Evolutionary conservation across 192 early-diverging fungal species (phyloP).

Genomic region (Spinellus fusiger): DNA sequence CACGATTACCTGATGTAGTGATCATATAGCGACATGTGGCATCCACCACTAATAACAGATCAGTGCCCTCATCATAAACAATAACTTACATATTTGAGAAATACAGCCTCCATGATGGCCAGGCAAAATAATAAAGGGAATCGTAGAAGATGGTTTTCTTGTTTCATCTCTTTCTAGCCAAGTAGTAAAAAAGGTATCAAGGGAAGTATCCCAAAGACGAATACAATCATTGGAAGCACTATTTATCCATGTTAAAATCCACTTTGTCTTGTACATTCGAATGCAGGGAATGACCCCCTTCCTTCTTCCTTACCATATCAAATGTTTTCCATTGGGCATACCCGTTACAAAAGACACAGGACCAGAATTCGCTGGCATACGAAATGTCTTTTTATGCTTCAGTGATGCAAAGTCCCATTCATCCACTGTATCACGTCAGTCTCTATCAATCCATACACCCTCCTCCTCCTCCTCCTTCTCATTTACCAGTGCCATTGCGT

Average conservation of each 20-base stretch:
- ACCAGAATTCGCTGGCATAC: conserved; percentile 85
- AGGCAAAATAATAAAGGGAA: conserved; percentile 90
- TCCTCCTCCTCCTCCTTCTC: not conserved
- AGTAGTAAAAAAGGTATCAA: conserved; percentile 36
- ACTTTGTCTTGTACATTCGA: too few species aligned
- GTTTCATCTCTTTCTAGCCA: conserved; percentile 25
- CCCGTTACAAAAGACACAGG: conserved; percentile 71
- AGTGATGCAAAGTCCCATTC: conserved; percentile 76
- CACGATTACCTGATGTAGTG: conserved; percentile 86
- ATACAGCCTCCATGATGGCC: conserved; percentile 89
- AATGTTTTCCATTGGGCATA: conserved; percentile 74
- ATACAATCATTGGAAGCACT: conserved; percentile 92
- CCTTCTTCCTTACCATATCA: conserved; percentile 64
- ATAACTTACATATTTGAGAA: conserved; percentile 61
- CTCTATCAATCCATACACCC: not conserved
- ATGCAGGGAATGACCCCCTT: not conserved
- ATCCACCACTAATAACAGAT: conserved; percentile 56
- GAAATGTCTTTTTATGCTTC: conserved; percentile 62
- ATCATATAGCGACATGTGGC: conserved; percentile 75
- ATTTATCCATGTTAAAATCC: not conserved
- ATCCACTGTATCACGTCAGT: conserved; percentile 51
- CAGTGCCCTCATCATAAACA: conserved; percentile 4
- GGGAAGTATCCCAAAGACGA: conserved; percentile 79
- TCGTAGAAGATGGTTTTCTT: conserved; percentile 16
- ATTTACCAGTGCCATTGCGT: conserved; percentile 72